Percentiles rank a stretch among this genome's conserved stretches.
Evolutionary conservation across 108 stramenopile species (phyloP).

Genomic region (Fistulifera solaris): DNA sequence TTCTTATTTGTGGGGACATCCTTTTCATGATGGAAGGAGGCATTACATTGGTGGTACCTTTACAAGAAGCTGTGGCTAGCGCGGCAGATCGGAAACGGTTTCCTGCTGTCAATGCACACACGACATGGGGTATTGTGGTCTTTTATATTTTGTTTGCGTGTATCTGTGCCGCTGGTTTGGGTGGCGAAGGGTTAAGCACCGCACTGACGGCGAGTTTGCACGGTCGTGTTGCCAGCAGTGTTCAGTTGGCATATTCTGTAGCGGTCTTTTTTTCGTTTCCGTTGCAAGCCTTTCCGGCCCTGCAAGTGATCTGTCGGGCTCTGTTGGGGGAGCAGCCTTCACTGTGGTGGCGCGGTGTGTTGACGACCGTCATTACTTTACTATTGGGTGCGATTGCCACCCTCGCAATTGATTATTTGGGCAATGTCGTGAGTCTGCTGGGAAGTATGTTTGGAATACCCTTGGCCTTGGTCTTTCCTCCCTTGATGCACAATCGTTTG

Average conservation of each 20-base stretch:
- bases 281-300: slow-evolving; percentile 62
- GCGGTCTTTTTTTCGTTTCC: slow-evolving; percentile 74
- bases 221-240: slow-evolving; percentile 36
- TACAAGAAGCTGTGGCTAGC: slow-evolving; percentile 52
- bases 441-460: slow-evolving; percentile 56
- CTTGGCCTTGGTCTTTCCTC: slow-evolving; percentile 58
- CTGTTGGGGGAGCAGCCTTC: slow-evolving; percentile 15
- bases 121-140: slow-evolving; percentile 44
- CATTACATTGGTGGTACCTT: slow-evolving; percentile 61
- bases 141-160: slow-evolving; percentile 58
- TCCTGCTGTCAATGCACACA: slow-evolving; percentile 35
- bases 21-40: slow-evolving; percentile 50
- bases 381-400: slow-evolving; percentile 37
- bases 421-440: slow-evolving; percentile 56
- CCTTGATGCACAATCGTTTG: slow-evolving; percentile 53
- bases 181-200: slow-evolving; percentile 31
- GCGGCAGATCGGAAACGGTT: slow-evolving; percentile 39
- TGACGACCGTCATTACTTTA: slow-evolving; percentile 30
- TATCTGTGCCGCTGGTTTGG: slow-evolving; percentile 55
- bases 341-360: slow-evolving; percentile 25
- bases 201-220: slow-evolving; percentile 63
- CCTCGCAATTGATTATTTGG: slow-evolving; percentile 42
- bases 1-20: slow-evolving; percentile 62
- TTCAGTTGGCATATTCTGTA: slow-evolving; percentile 58
- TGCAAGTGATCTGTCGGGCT: slow-evolving; percentile 42